Evolutionary conservation across 306 rosid species (phyloP), one percentile per base, ranked within the genome.

Genomic region (Psophocarpus tetragonolobus): DNA sequence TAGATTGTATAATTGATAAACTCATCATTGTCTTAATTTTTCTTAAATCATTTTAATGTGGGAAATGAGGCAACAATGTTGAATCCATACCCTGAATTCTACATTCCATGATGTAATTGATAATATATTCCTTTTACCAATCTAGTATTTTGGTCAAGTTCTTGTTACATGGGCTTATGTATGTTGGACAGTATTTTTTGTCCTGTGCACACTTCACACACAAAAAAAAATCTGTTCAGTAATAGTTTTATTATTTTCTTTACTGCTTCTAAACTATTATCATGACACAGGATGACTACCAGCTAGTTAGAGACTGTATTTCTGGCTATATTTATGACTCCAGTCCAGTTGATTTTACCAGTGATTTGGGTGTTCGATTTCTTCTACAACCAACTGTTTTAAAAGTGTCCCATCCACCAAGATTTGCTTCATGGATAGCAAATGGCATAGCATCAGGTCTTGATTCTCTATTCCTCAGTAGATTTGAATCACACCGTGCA

Each of bases 301-400:
- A 71, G 84, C 86, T 92, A 67, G 97, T 95, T 75, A 88, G 88
- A 78, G 93, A 92, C 80, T 95, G 89, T 80, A 84, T 91, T 65
- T 89, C 94, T 71, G 97, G 98, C 78, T 80, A 87, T 71, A 95
- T 95, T 68, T 95, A 90, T 78, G 99, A 95, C 82, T 95, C 99
- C 73, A 86, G 98, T 87, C 99, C 99, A 23, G 91, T 92, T 84
- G 98, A 96, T 87, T 96, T 92, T 82, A 92, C 97, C 80, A 88
- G 99, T 71, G 96, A 95, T 89, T 61, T 95, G 81, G 99, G 98
- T 54, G 90, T 91, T 75, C 88, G 82, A 74, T 92, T 92, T 83
- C 57, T 95, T 85, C 92, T 95, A 73, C 90, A 95, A 72, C 98
- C 97, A 54, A 76, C 87, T 72, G 90, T 87, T 81, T 82, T 86